Evolutionary conservation across 106 monocot species (phyloP), one percentile per base, ranked within the genome.

Genomic region (Agapanthus africanus): DNA sequence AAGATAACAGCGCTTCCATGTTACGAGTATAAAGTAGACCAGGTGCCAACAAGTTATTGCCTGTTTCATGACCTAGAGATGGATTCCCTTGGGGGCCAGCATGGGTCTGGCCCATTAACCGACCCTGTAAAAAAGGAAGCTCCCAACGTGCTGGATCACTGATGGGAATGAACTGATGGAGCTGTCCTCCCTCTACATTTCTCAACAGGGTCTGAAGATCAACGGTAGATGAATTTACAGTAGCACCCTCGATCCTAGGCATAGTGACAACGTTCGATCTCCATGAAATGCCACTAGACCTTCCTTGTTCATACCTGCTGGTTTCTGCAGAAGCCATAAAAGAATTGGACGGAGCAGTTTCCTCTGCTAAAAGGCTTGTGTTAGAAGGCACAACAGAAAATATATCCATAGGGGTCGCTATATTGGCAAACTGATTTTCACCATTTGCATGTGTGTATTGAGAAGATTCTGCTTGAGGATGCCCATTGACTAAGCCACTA

Each of bases 31-130:
- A 68, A 7, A 40, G 33, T 26, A 50, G 41, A 59, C 66, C 67
- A 30, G 81, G 25, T 8, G 50, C 28, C 39, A 67, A 68, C 41
- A 68, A 66, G 32, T 56, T 46, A 38, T 70, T 37, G 15, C 74
- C 59, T 47, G 70, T 36, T 28, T 41, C 56, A 33, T 54, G 74
- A 59, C 59, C 63, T 40, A 65, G 23, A 16, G 77, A 38, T 47
- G 65, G 21, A 69, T 69, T 57, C 56, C 74, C 67, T 71, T 74
- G 82, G 37, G 73, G 36, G 33, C 73, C 70, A 37, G 79, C 85
- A 69, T 90, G 82, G 34, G 78, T 82, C 63, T 84, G 91, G 67
- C 86, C 95, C 82, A 97, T 78, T 44, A 97, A 68, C 91, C 86
- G 89, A 23, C 91, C 95, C 47, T 91, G 95, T 44, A 86, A 68